Evolutionary conservation across 176 grass and related monocot species (phyloP), one percentile per base, ranked within the genome.

Genomic region (Juncus inflexus): DNA sequence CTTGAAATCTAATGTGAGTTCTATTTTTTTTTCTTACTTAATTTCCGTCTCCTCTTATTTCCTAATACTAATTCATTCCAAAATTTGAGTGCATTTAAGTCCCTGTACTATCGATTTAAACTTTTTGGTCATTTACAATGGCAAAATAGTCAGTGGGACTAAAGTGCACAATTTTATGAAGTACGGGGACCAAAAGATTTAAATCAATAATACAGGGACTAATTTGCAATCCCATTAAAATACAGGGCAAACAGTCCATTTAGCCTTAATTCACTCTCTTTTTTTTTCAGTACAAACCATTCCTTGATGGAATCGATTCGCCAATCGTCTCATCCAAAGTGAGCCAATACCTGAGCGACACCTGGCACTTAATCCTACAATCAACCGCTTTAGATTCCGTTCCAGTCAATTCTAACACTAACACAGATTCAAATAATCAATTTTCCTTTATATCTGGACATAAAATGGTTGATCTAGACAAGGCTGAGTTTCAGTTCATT

Each of bases 231-330:
- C 19, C 19, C 19, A 28, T 28, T 28, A 28, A 28, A 28, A 28
- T 28, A 28, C 19, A 28, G 19, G 19, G 19, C 19, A 28, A 28
- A 28, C 19, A 28, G 19, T 28, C 19, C 19, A 28, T 28, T 28
- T 28, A 28, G 19, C 19, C 19, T 28, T 62, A 11, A 9, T 8
- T 55, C 2, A 51, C 43, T 71, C 42, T 42, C 36, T 45, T 16
- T 60, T 58, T 76, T 43, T 79, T 43, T 69, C 77, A 96, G 91
- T 80, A 97, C 83, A 91, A 86, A 40, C 85, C 88, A 66, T 97
- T 97, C 69, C 85, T 97, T 85, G 94, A 97, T 77, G 94, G 88
- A 7, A 89, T 97, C 76, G 84, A 97, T 67, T 97, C 83, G 58
- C 79, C 76, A 39, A 64, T 97, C 40, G 87, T 97, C 76, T 97